Evolutionary conservation across 164 flowering plant genomes (phyloP), one percentile per base, ranked within the genome.

Genomic region (Vitis amurensis): DNA sequence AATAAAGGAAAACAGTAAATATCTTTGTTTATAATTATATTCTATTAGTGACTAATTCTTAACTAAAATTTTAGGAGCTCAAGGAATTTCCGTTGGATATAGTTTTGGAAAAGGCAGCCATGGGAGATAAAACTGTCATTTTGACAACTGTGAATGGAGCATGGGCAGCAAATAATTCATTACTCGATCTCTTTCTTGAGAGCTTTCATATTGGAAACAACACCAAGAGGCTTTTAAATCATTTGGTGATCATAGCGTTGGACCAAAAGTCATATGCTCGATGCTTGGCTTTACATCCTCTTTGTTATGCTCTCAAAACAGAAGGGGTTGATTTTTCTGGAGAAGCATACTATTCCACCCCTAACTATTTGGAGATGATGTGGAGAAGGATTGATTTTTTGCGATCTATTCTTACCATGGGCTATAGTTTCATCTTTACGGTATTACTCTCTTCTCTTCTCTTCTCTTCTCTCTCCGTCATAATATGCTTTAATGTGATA

Each of bases 71-170:
- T 23, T 23, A 23, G 27, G 27, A 23, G 27, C 27, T 23, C 27
- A 23, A 37, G 44, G 44, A 37, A 37, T 6, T 4, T 37, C 4
- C 4, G 11, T 27, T 72, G 8, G 66, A 60, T 27, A 67, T 16
- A 7, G 48, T 37, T 48, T 47, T 74, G 69, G 64, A 64, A 62
- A 31, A 49, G 13, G 69, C 77, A 8, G 59, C 69, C 23, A 69
- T 65, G 73, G 3, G 3, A 44, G 61, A 68, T 55, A 62, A 70
- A 58, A 74, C 77, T 10, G 66, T 74, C 44, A 69, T 74, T 5
- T 47, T 74, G n/a, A 74, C 77, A 17, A 74, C 73, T 8, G 23
- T 74, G 29, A 74, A 74, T 59, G 77, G 55, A 49, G 77, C 73
- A 59, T 74, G 77, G 77, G 67, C 67, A 1, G 73, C 61, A 8